Percentiles rank a stretch among this genome's conserved stretches.
phyloP scores from a whole-genome alignment of 495 filamentous ascomycete species.

The Hyphodiscus hymeniophilus region DNA sequence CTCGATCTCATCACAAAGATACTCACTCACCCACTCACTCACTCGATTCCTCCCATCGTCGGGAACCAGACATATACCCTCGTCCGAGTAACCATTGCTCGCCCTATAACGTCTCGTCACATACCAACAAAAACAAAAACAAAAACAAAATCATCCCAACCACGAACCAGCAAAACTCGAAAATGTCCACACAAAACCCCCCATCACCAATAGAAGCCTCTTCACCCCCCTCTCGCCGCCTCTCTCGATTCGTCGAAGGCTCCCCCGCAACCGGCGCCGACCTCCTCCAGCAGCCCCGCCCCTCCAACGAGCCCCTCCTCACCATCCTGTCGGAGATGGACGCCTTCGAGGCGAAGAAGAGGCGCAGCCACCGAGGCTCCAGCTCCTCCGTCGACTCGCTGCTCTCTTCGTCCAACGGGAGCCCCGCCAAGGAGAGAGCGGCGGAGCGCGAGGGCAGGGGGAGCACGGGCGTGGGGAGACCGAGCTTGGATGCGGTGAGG shows the following conservation, averaged over 20 bases:
- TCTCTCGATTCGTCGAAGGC: slow-evolving; percentile 2
- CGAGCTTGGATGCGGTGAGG: background rate
- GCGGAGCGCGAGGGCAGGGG: background rate
- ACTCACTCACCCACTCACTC: too few species aligned
- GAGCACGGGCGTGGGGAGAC: background rate
- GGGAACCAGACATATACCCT: too few species aligned
- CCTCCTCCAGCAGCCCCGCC: background rate
- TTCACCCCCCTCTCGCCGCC: background rate
- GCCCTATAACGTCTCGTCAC: too few species aligned
- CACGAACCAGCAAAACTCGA: too few species aligned
- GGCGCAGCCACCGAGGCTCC: background rate
- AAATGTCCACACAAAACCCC: too few species aligned
- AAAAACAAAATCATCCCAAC: too few species aligned
- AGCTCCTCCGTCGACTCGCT: background rate
- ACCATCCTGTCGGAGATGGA: background rate
- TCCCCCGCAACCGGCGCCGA: background rate
- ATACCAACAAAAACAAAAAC: too few species aligned
- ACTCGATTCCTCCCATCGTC: too few species aligned
- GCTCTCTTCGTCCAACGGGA: background rate
- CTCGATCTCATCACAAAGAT: too few species aligned
- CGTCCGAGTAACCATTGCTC: too few species aligned
- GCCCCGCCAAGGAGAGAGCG: background rate
- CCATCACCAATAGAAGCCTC: background rate
- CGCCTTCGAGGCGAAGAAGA: background rate
- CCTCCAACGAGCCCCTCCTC: background rate